A percentile compares a stretch with the other conserved stretches of the same genome.
These are phyloP conservation scores for Cutaneotrichosporon sp. DNA, from an alignment of 1,284 basidiomycete genomes.

Conservation along the genomic window DNA sequence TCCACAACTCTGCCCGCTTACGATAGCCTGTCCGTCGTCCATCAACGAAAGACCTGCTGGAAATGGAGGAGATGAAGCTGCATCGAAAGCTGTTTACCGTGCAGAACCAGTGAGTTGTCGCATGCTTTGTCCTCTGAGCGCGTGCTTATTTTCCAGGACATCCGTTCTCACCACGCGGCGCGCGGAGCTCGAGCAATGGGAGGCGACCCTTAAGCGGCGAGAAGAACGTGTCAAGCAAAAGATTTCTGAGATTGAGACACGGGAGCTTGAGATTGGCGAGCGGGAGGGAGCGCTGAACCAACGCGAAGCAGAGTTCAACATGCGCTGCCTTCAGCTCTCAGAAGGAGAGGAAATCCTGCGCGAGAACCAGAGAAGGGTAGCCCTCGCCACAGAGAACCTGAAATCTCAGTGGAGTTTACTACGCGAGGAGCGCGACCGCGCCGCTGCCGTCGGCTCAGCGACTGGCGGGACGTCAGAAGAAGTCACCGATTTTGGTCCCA, in stretches of 20 bases:
- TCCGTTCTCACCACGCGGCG: constrained; percentile 32
- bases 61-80: constrained; percentile 47
- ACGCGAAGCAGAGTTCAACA: constrained; percentile 52
- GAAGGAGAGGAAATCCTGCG: constrained; percentile 62
- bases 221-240: constrained; percentile 20
- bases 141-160: constrained; percentile 27
- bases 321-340: constrained; percentile 62
- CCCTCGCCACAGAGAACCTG: constrained; percentile 59
- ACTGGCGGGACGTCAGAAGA: not conserved
- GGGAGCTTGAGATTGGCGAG: constrained; percentile 37
- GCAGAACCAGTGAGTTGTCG: constrained; percentile 52
- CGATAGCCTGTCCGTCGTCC: constrained; percentile 40
- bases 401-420: constrained; percentile 53
- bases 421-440: constrained; percentile 55
- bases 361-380: constrained; percentile 63
- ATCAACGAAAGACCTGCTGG: constrained; percentile 43
- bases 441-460: not conserved
- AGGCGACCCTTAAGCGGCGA: constrained; percentile 22
- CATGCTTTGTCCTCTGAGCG: no score
- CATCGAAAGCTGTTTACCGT: constrained; percentile 45
- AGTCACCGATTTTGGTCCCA: not conserved
- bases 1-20: not conserved
- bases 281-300: constrained; percentile 39
- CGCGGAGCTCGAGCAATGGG: constrained; percentile 56
- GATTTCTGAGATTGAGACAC: constrained; percentile 18